Conservation (phyloP, 1,284 basidiomycete genomes). For the Cerioporus squamosus region DNA sequence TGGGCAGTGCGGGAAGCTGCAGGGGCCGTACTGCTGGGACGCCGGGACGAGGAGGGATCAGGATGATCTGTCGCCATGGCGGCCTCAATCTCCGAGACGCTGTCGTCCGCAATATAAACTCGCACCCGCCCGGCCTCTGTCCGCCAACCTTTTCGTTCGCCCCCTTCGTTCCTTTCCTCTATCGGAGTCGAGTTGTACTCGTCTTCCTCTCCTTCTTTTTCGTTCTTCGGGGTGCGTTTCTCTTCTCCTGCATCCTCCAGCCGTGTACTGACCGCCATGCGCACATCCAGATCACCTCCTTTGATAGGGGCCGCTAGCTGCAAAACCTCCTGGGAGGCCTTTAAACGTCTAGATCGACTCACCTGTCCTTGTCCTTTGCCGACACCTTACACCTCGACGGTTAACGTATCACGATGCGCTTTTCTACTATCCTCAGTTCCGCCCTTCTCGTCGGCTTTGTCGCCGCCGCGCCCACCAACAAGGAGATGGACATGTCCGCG, state of each 20-base stretch:
- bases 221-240: slow-evolving; percentile 47
- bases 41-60: slow-evolving; percentile 14
- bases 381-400: slow-evolving; percentile 53
- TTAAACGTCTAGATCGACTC: slow-evolving; percentile 37
- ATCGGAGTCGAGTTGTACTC: slow-evolving; percentile 65
- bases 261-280: slow-evolving; percentile 1
- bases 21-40: slow-evolving; percentile 6
- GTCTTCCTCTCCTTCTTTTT: slow-evolving; percentile 51
- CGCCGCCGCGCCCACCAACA: slow-evolving; percentile 49
- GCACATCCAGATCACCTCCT: slow-evolving; percentile 60
- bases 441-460: slow-evolving; percentile 55
- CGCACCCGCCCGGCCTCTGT: slow-evolving; percentile 26
- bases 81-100: slow-evolving; percentile 18
- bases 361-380: slow-evolving; percentile 36
- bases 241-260: slow-evolving; percentile 14
- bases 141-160: slow-evolving; percentile 35
- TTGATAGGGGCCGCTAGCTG: slow-evolving; percentile 66
- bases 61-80: slow-evolving; percentile 37
- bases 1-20: too few relatives aligned
- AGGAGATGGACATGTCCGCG: slow-evolving; percentile 16
- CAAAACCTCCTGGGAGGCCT: slow-evolving; percentile 61
- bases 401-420: slow-evolving; percentile 57
- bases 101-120: slow-evolving; percentile 20
- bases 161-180: slow-evolving; percentile 45
- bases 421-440: slow-evolving; percentile 55